A percentile compares a stretch with the other conserved stretches of the same genome.
Evolutionary conservation across 164 flowering plant genomes (phyloP).

Genomic region (Chimonanthus praecox): DNA sequence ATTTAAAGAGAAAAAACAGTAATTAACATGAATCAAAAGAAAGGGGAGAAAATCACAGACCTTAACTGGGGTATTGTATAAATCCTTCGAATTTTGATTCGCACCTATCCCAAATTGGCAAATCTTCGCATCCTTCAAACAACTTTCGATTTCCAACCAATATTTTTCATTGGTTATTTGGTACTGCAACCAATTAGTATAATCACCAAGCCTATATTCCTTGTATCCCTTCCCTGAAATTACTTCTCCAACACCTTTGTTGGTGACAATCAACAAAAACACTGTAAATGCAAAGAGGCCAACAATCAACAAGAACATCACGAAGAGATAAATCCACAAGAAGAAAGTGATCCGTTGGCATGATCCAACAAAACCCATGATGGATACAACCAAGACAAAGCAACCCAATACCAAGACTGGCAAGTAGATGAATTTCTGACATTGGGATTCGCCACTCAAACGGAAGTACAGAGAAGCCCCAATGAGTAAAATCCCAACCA

Average conservation of each 20-base stretch:
- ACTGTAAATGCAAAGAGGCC: slow-evolving; percentile 37
- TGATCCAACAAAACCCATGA: slow-evolving; percentile 44
- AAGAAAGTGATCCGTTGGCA: slow-evolving; percentile 21
- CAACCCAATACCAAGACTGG: slow-evolving; percentile 36
- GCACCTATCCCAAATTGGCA: slow-evolving; percentile 22
- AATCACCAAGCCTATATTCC: slow-evolving; percentile 47
- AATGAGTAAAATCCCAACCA: slow-evolving; percentile 23
- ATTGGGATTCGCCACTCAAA: slow-evolving; percentile 15
- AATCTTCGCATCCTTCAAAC: slow-evolving; percentile 40
- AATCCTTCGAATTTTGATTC: slow-evolving; percentile 9
- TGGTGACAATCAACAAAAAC: slow-evolving; percentile 46
- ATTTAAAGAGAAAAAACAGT: no score
- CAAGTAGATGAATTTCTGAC: slow-evolving; percentile 29
- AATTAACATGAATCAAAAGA: not conserved
- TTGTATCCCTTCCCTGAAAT: slow-evolving; percentile 33
- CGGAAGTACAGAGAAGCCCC: slow-evolving; percentile 5
- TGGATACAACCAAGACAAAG: slow-evolving; percentile 20
- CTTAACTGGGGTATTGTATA: slow-evolving; percentile 35
- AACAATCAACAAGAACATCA: slow-evolving; percentile 33
- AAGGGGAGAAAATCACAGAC: slow-evolving; percentile 13
- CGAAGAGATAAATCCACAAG: slow-evolving; percentile 36
- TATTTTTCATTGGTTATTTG: slow-evolving; percentile 30
- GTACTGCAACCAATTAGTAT: slow-evolving; percentile 52
- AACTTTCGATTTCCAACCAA: slow-evolving; percentile 46
- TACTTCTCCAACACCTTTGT: slow-evolving; percentile 35